Conservation (phyloP, 78 protist species). For the Polysphondylium violaceum region DNA sequence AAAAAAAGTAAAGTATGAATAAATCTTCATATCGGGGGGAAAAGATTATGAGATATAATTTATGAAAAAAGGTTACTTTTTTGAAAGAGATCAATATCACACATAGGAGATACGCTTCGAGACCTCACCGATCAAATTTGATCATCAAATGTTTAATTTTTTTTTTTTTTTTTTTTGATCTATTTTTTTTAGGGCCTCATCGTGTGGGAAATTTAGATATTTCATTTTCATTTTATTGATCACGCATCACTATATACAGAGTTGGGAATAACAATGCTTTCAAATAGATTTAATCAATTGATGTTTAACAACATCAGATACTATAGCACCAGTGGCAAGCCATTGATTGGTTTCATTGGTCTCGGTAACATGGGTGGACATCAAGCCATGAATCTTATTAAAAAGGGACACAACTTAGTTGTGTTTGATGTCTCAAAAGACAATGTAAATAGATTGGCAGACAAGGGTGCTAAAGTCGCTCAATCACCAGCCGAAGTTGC, state of each 20-base stretch:
- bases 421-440: slow-evolving; percentile 81
- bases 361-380: slow-evolving; percentile 95
- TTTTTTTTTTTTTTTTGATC: neutral
- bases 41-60: too few relatives aligned
- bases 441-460: slow-evolving; percentile 37
- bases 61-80: too few relatives aligned
- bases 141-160: neutral
- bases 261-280: neutral
- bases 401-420: slow-evolving; percentile 76
- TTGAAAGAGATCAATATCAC: too few relatives aligned
- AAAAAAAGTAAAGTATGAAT: too few relatives aligned
- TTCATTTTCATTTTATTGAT: too few relatives aligned
- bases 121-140: too few relatives aligned
- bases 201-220: too few relatives aligned
- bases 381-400: slow-evolving; percentile 89
- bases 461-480: slow-evolving; percentile 63
- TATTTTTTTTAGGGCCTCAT: neutral
- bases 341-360: slow-evolving; percentile 92
- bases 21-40: too few relatives aligned
- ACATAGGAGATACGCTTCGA: too few relatives aligned
- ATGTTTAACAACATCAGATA: slow-evolving; percentile 11
- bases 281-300: neutral
- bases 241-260: too few relatives aligned
- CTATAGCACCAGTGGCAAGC: neutral
- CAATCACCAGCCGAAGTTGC: slow-evolving; percentile 63